Evolutionary conservation across 495 filamentous ascomycete genomes (phyloP), one percentile per base, ranked within the genome.

Genomic region (Lasiosphaeria hispida): DNA sequence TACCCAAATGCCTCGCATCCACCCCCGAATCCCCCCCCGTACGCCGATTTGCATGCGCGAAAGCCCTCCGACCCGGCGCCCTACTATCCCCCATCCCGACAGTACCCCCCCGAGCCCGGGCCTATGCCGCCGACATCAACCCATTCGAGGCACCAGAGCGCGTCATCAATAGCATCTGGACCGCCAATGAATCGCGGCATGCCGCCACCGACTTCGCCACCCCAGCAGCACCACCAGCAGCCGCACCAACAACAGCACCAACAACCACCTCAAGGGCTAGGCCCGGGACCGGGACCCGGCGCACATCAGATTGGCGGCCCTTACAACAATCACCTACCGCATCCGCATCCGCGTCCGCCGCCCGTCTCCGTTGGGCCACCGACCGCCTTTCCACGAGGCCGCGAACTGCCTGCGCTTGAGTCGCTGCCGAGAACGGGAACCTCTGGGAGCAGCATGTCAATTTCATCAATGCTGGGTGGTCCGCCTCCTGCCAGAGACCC

Each of bases 391-490:
- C 75, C 78, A 0, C 70, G 77, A 39, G 72, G 72, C 38, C 80
- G 83, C 48, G 81, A 85, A 53, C 74, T 85, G 15, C 83, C 83
- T 30, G 72, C 79, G 2, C 61, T 82, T 39, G 74, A 77, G 59
- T 71, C 81, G 4, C 68, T 82, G 23, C 62, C 75, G 7, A 72
- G 80, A 55, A 70, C 74, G 5, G 68, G 63, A 9, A 71, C 66
- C 48, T 70, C 73, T 9, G 84, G 85, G 11, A 88, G 88, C 72
- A 89, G 88, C 76, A 97, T 98, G 94, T 96, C 94, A 17, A 98
- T 98, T 65, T 94, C 91, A 8, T 90, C 94, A 17, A 91, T 98
- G 81, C 83, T 98, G 17, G 87, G 87, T 44, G 83, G 84, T n/a
- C 83, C 87, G 38, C 70, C 82, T 14, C 66, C 76, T 7, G 60